Percentiles rank a stretch among this genome's conserved stretches.
phyloP scores from a whole-genome alignment of 805 yeast genomes.

The Diddensiella transvaalensis region DNA sequence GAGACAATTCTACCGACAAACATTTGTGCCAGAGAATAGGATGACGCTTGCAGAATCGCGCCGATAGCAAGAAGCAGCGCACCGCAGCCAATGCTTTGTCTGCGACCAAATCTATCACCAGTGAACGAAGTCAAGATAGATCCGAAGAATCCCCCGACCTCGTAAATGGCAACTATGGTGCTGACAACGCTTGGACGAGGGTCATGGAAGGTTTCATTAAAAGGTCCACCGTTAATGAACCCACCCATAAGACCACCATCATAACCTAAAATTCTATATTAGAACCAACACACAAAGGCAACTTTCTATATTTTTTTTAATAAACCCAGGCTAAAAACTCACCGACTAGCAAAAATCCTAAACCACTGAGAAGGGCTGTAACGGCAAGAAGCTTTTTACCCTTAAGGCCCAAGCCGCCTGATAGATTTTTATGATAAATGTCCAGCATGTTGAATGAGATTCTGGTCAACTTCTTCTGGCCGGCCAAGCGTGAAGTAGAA shows the following conservation, averaged over 20 bases:
- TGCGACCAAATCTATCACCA: constrained; percentile 11
- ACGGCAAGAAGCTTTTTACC: constrained; percentile 3
- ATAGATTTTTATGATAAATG: constrained; percentile 4
- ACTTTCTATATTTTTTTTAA: not conserved
- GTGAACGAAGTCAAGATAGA: constrained; percentile 9
- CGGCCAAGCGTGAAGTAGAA: no score
- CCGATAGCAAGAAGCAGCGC: constrained; percentile 7
- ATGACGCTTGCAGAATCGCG: constrained; percentile 45
- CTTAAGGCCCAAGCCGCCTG: constrained; percentile 10
- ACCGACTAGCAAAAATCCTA: constrained; percentile 12
- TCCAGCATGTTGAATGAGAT: not conserved
- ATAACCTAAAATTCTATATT: constrained; percentile 5
- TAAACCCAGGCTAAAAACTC: not conserved
- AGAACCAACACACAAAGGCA: not conserved
- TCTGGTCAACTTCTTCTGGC: no score
- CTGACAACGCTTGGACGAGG: constrained; percentile 6
- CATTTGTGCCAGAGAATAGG: constrained; percentile 70
- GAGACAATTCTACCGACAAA: constrained; percentile 69
- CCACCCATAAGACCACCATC: constrained; percentile 16
- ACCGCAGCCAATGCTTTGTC: constrained; percentile 8
- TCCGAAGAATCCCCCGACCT: constrained; percentile 13
- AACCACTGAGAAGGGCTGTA: constrained; percentile 12
- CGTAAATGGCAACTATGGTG: constrained; percentile 14
- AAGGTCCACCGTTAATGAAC: constrained; percentile 10
- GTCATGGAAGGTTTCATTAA: constrained; percentile 7